Conservation (phyloP, 306 rosid genomes). For the Quercus parvula region DNA sequence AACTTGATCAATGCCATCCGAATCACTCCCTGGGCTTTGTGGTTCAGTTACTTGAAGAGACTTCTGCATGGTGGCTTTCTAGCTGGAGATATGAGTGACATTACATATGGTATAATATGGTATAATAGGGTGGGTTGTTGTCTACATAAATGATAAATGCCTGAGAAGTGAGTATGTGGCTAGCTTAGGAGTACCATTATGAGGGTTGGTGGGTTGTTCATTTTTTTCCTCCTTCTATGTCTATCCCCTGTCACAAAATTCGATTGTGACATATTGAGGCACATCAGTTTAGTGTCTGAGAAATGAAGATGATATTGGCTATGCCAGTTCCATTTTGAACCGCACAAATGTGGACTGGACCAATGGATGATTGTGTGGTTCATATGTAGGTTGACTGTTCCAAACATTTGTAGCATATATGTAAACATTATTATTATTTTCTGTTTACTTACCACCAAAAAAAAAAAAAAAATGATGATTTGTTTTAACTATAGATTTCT, state of each 20-base stretch:
- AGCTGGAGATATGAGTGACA: constrained; percentile 23
- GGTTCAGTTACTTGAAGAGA: constrained; percentile 37
- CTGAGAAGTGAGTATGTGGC: constrained; percentile 73
- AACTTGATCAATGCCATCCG: constrained; percentile 41
- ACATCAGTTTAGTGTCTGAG: background rate
- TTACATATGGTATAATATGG: constrained; percentile 17
- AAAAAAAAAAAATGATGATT: too few species aligned
- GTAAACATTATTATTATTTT: background rate
- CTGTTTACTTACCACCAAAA: too few species aligned
- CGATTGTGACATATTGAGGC: background rate
- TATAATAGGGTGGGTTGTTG: constrained; percentile 4
- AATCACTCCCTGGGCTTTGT: constrained; percentile 4
- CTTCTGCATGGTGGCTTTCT: constrained; percentile 41
- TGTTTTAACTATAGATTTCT: too few species aligned
- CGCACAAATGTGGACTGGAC: constrained; percentile 6
- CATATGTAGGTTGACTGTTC: background rate
- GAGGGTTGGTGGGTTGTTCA: constrained; percentile 43
- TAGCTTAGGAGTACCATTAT: constrained; percentile 21
- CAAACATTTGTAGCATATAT: background rate
- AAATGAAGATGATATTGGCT: constrained; percentile 18
- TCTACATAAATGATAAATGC: constrained; percentile 70
- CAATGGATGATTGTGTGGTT: constrained; percentile 22
- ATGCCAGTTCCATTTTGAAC: constrained; percentile 6
- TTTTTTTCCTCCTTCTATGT: constrained; percentile 20
- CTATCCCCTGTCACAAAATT: constrained; percentile 25